These are phyloP conservation scores for Achaetomiella virescens DNA, from an alignment of 495 filamentous ascomycete species.

Conservation along the genomic window DNA sequence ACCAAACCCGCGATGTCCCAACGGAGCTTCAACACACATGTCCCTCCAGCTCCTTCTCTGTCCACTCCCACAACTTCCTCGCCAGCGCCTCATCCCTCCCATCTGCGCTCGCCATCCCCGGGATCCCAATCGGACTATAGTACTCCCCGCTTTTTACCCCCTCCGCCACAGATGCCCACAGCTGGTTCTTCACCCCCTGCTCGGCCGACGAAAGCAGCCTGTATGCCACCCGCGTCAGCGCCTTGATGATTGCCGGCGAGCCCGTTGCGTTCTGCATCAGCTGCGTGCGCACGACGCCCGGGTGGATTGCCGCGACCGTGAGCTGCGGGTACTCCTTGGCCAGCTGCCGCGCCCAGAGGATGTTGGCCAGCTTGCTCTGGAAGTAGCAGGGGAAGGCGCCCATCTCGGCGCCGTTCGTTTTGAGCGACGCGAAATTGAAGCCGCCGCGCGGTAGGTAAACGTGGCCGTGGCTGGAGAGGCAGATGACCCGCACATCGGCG, in stretches of 20 bases:
- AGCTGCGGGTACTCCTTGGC: constrained; percentile 51
- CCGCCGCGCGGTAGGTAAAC: constrained; percentile 32
- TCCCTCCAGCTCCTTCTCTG: constrained; percentile 35
- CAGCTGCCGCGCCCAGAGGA: constrained; percentile 57
- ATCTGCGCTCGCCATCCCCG: constrained; percentile 18
- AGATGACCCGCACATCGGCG: constrained; percentile 41
- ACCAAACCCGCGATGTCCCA: too few relatives aligned
- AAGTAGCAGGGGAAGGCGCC: constrained; percentile 44
- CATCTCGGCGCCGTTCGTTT: constrained; percentile 15
- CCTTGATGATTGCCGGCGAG: background rate
- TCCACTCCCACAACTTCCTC: constrained; percentile 57
- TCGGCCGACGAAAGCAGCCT: constrained; percentile 18
- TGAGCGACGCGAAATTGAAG: constrained; percentile 35
- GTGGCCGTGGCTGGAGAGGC: constrained; percentile 33
- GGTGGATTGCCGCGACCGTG: constrained; percentile 51
- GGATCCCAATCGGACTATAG: constrained; percentile 29
- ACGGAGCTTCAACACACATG: too few relatives aligned
- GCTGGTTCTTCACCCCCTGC: constrained; percentile 51
- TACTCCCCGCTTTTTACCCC: constrained; percentile 37
- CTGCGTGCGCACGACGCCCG: constrained; percentile 56
- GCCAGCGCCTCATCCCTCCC: constrained; percentile 45
- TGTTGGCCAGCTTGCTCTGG: constrained; percentile 64
- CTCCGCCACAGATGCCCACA: constrained; percentile 50
- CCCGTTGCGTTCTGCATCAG: constrained; percentile 21
- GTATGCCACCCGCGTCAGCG: background rate